phyloP scores from a whole-genome alignment of 192 early-diverging fungal genomes.

The Backusella mclennaniae region DNA sequence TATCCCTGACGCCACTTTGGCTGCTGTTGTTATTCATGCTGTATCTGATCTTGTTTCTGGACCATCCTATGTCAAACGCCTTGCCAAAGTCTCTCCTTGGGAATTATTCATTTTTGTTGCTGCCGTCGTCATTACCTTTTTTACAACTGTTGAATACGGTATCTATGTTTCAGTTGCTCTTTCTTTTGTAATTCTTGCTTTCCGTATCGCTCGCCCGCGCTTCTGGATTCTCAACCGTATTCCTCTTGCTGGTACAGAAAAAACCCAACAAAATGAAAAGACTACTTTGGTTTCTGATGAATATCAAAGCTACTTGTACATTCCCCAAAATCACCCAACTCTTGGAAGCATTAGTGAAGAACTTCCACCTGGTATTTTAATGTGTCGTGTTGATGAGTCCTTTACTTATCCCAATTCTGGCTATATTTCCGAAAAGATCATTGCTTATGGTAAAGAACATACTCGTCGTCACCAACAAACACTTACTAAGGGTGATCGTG shows the following conservation, averaged over 20 bases:
- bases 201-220: conserved; percentile 78
- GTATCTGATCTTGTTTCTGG: conserved; percentile 77
- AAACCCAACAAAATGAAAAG: not conserved
- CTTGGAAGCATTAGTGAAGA: conserved; percentile 27
- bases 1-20: conserved; percentile 78
- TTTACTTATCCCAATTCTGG: conserved; percentile 74
- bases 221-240: conserved; percentile 49
- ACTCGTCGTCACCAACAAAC: conserved; percentile 18
- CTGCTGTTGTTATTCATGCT: conserved; percentile 89
- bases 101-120: conserved; percentile 54
- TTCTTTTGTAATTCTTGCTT: conserved; percentile 70
- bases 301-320: conserved; percentile 29
- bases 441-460: conserved; percentile 32
- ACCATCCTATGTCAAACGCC: conserved; percentile 53
- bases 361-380: conserved; percentile 63
- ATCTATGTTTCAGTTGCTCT: conserved; percentile 76
- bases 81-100: conserved; percentile 50
- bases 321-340: conserved; percentile 26
- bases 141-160: conserved; percentile 62
- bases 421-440: conserved; percentile 58
- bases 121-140: conserved; percentile 61
- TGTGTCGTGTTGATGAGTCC: conserved; percentile 72
- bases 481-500: conserved; percentile 26
- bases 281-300: not conserved
- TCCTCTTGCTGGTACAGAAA: conserved; percentile 8